phyloP scores from a whole-genome alignment of 148 eudicot species.

The Beta vulgaris region DNA sequence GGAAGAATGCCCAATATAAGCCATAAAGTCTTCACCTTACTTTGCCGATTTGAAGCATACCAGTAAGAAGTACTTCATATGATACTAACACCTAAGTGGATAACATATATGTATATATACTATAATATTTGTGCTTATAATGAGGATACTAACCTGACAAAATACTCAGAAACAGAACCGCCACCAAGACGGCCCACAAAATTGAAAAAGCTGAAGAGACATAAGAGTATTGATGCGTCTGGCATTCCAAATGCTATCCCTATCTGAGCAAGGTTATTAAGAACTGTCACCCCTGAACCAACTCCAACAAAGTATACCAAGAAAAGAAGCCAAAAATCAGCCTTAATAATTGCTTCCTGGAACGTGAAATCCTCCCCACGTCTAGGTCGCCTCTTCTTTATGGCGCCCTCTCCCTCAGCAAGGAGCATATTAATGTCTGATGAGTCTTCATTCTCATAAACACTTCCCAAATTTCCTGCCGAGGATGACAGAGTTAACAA shows the following conservation, averaged over 20 bases:
- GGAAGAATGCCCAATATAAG: not conserved
- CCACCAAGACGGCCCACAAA: conserved; percentile 85
- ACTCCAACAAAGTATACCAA: conserved; percentile 82
- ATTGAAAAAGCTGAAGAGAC: conserved; percentile 78
- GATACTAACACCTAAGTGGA: not conserved
- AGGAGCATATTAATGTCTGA: conserved; percentile 65
- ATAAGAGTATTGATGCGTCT: conserved; percentile 61
- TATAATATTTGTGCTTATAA: not conserved
- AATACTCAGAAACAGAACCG: conserved; percentile 74
- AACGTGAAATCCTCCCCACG: conserved; percentile 88
- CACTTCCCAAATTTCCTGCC: conserved; percentile 38
- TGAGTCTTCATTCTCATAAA: conserved; percentile 40
- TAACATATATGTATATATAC: not conserved
- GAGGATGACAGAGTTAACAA: conserved; percentile 50
- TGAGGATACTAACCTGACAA: conserved; percentile 55
- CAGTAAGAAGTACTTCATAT: not conserved
- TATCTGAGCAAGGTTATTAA: conserved; percentile 91
- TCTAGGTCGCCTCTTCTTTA: conserved; percentile 70
- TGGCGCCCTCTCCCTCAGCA: conserved; percentile 87
- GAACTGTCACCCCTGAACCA: conserved; percentile 89
- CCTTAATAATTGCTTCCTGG: conserved; percentile 73
- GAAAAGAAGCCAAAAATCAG: conserved; percentile 94
- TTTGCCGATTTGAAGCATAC: too few species aligned
- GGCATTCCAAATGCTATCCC: conserved; percentile 70
- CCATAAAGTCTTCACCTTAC: not conserved